Evolutionary conservation across 2,329 filamentous ascomycete species (phyloP).

Genomic region (Phoma herbarum): DNA sequence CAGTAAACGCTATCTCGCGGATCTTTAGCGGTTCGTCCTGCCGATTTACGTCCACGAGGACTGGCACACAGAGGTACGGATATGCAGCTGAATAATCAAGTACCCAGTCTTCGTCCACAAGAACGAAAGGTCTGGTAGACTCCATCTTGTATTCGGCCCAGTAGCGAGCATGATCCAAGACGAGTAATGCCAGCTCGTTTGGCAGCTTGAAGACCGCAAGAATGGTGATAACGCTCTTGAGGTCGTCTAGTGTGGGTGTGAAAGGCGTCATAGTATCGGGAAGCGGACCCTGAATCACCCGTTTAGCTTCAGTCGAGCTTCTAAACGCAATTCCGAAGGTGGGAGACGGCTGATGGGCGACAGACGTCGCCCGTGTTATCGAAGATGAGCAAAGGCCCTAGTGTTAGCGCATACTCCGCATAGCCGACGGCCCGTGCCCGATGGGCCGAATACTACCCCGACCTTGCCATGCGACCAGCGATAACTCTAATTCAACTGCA

Average conservation of each 20-base stretch:
- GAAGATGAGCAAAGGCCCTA: constrained; percentile 2
- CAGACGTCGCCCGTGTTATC: constrained; percentile 10
- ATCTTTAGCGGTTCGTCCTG: constrained; percentile 14
- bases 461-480: constrained; percentile 12
- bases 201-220: constrained; percentile 22
- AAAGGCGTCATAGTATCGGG: constrained; percentile 3
- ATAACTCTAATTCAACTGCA: constrained; percentile 22
- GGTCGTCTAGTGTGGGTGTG: constrained; percentile 5
- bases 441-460: constrained; percentile 19
- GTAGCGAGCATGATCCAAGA: constrained; percentile 30
- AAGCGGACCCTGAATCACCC: not conserved
- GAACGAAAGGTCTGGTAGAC: constrained; percentile 1
- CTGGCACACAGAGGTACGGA: constrained; percentile 15
- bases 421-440: constrained; percentile 21
- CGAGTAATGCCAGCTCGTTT: constrained; percentile 26
- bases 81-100: constrained; percentile 17
- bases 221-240: constrained; percentile 11
- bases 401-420: constrained; percentile 15
- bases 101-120: constrained; percentile 18
- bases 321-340: not conserved
- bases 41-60: not conserved
- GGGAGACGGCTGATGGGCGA: not conserved
- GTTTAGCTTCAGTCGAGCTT: not conserved
- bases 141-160: constrained; percentile 15
- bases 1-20: constrained; percentile 27